Percentiles rank a stretch among this genome's conserved stretches.
These are phyloP conservation scores for Geotrichum fermentans DNA, from an alignment of 1,139 yeast species.

Conservation along the genomic window DNA sequence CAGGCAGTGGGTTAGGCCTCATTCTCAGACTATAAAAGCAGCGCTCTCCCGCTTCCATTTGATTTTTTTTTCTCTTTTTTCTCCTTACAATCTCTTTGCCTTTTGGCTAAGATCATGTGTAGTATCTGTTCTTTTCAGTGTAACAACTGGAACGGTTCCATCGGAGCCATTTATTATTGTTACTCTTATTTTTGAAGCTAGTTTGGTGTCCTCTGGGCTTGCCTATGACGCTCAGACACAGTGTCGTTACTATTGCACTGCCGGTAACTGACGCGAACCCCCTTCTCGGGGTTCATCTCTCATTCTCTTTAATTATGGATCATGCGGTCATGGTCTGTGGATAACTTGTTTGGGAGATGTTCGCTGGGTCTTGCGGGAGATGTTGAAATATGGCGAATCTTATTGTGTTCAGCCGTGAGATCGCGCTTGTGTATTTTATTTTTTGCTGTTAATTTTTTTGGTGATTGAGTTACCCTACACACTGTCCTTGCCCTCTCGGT, in stretches of 20 bases:
- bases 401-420: no score
- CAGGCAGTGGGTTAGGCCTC: not conserved
- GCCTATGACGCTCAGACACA: slow-evolving; percentile 62
- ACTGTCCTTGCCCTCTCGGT: no score
- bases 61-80: slow-evolving; percentile 24
- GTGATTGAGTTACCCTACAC: no score
- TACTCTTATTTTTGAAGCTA: slow-evolving; percentile 71
- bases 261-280: slow-evolving; percentile 89
- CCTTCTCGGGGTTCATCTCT: slow-evolving; percentile 24
- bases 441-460: no score
- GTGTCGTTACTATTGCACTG: slow-evolving; percentile 99
- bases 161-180: slow-evolving; percentile 66
- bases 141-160: slow-evolving; percentile 99
- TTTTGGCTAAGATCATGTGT: slow-evolving; percentile 99
- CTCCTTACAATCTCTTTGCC: slow-evolving; percentile 85
- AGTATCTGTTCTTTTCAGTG: slow-evolving; percentile 99
- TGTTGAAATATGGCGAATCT: no score
- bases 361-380: no score
- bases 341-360: no score
- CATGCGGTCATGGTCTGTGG: slow-evolving; percentile 13
- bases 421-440: no score
- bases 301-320: slow-evolving; percentile 8
- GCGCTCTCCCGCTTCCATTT: slow-evolving; percentile 2
- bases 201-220: slow-evolving; percentile 70
- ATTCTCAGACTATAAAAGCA: not conserved